Percentiles rank a stretch among this genome's conserved stretches.
phyloP scores from a whole-genome alignment of 2,329 filamentous ascomycete genomes.

The Myriosclerotinia duriaeana region DNA sequence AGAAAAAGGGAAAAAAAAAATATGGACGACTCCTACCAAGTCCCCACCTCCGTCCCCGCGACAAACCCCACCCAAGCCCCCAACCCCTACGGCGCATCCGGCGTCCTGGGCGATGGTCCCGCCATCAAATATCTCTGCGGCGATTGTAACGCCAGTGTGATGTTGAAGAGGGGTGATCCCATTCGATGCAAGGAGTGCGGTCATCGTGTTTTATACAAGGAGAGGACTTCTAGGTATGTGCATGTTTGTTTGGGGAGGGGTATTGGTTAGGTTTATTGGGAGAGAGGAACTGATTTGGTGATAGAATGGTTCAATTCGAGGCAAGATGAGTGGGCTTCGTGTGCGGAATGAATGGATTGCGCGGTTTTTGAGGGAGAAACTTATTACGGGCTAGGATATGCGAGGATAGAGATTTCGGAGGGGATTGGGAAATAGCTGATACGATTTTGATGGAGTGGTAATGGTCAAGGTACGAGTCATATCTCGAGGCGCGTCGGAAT shows the following conservation, averaged over 20 bases:
- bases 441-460: slow-evolving; percentile 11
- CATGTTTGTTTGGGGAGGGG: neutral
- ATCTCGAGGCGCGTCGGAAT: slow-evolving; percentile 25
- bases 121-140: slow-evolving; percentile 73
- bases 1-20: too few relatives aligned
- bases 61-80: slow-evolving; percentile 31
- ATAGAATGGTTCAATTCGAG: slow-evolving; percentile 97
- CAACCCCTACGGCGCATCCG: slow-evolving; percentile 39
- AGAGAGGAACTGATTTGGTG: slow-evolving; percentile 26
- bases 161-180: slow-evolving; percentile 72
- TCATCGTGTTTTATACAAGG: slow-evolving; percentile 94
- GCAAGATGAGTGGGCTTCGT: slow-evolving; percentile 61
- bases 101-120: slow-evolving; percentile 47
- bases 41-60: slow-evolving; percentile 12
- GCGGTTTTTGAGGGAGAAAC: too few relatives aligned
- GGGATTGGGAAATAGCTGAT: slow-evolving; percentile 1
- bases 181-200: slow-evolving; percentile 92
- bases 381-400: neutral
- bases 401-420: slow-evolving; percentile 10
- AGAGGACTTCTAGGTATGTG: slow-evolving; percentile 88
- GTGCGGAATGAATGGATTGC: neutral
- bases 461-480: slow-evolving; percentile 18
- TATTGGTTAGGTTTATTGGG: neutral
- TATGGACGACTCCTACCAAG: slow-evolving; percentile 23
- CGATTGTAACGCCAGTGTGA: slow-evolving; percentile 78